Evolutionary conservation across 202 grass and related monocot genomes (phyloP), one percentile per base, ranked within the genome.

Genomic region (Schoenoplectus tabernaemontani): DNA sequence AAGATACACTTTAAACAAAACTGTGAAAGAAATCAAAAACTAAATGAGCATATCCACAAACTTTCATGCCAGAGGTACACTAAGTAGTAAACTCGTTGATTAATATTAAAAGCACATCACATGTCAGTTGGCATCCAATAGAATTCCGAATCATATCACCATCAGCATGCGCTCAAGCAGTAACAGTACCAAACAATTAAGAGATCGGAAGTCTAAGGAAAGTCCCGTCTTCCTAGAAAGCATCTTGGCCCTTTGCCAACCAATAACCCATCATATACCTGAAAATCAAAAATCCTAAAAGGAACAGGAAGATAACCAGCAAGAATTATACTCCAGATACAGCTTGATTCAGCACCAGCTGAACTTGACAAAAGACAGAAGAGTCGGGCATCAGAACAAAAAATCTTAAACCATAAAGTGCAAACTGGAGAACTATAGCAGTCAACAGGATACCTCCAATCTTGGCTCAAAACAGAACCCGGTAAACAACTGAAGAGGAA

Each of bases 391-490:
- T 28, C 53, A 42, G 22, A 20, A 60, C 41, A 60, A 78, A 39
- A 2, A 20, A 51, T n/a, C n/a, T n/a, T n/a, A 51, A 59, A 24
- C 12, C 44, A 42, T 17, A 47, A 41, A 69, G 24, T 11, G 44
- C 54, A 81, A 70, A 83, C 11, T 7, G 73, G 57, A 85, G 70
- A 63, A 2, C 22, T 38, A 17, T 71, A 73, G 75, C 83, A 82
- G 56, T 85, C 72, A 96, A 73, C 84, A 54, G 66, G 79, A 42
- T 47, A 96, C 91, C 66, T 96, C 89, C 0, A 96, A 87, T 63
- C 92, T 82, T 54, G 92, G 92, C 65, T 96, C 92, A 76, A 96
- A 96, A 78, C 87, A 92, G 82, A 96, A 96, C 32, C 92, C 92
- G 64, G 89, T 90, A 76, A 96, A 96, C 77, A 96, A 88, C 69